These are phyloP conservation scores for Cordyceps farinosa DNA, from an alignment of 2,329 filamentous ascomycete species.

Conservation along the genomic window DNA sequence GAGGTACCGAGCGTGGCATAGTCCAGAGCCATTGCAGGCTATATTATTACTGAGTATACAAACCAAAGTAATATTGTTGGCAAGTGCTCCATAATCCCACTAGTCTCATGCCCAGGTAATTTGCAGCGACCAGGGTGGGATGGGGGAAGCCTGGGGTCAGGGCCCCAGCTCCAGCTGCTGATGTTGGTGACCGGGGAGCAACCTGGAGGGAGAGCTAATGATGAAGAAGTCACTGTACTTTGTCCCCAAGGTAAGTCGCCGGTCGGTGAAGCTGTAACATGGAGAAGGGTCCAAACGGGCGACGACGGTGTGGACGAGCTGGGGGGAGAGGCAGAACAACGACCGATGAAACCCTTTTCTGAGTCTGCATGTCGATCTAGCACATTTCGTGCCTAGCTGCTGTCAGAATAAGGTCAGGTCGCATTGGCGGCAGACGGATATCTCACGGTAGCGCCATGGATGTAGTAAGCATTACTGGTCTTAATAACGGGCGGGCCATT, in stretches of 20 bases:
- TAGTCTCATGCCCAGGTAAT: constrained; percentile 11
- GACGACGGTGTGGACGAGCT: background rate
- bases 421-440: constrained; percentile 18
- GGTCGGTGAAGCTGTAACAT: background rate
- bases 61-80: constrained; percentile 7
- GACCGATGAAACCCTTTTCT: constrained; percentile 8
- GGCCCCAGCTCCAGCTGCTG: constrained; percentile 9
- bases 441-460: constrained; percentile 15
- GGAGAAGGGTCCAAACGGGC: background rate
- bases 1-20: background rate
- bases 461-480: constrained; percentile 18
- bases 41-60: background rate
- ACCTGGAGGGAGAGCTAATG: background rate
- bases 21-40: background rate
- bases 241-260: background rate
- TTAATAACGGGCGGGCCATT: background rate
- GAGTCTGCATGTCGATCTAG: constrained; percentile 12
- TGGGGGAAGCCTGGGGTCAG: constrained; percentile 11
- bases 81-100: constrained; percentile 10
- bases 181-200: background rate
- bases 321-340: background rate
- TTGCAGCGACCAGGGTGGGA: constrained; percentile 4
- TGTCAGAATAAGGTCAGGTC: constrained; percentile 18
- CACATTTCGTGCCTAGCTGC: constrained; percentile 8
- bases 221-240: background rate